These are phyloP conservation scores for Solanum etuberosum DNA, from an alignment of 257 asterid genomes.

Conservation along the genomic window DNA sequence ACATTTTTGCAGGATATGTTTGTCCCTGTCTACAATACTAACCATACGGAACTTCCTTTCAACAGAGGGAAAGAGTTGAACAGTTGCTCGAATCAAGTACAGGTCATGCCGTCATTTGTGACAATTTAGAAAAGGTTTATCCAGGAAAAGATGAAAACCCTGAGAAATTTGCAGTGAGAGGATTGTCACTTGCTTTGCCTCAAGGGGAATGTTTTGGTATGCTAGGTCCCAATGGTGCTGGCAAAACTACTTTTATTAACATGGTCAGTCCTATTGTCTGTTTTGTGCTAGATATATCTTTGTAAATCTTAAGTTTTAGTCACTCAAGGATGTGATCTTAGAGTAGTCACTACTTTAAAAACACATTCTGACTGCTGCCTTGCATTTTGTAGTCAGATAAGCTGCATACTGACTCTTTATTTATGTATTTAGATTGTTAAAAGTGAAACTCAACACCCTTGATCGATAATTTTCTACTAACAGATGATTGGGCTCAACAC, in stretches of 20 bases:
- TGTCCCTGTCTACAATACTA: neutral
- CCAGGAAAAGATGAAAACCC: conserved; percentile 94
- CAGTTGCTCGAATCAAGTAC: conserved; percentile 56
- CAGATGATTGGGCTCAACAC: conserved; percentile 59
- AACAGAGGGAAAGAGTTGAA: conserved; percentile 80
- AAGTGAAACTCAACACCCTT: neutral
- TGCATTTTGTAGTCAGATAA: neutral
- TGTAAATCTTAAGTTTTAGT: neutral
- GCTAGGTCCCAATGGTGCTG: conserved; percentile 99
- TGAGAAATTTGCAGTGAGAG: conserved; percentile 81
- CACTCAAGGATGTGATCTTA: neutral
- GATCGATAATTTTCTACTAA: conserved; percentile 3
- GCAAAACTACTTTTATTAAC: conserved; percentile 89
- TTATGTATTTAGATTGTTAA: neutral
- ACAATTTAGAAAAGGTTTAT: conserved; percentile 66
- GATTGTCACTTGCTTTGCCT: conserved; percentile 82
- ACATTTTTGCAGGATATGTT: neutral
- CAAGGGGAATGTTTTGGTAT: conserved; percentile 97
- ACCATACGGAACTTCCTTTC: conserved; percentile 7
- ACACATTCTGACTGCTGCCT: neutral
- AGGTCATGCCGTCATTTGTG: conserved; percentile 55
- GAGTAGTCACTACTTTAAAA: neutral
- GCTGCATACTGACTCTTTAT: neutral
- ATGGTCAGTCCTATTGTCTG: conserved; percentile 48
- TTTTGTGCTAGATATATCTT: neutral